Evolutionary conservation across 176 grass and related monocot genomes (phyloP), one percentile per base, ranked within the genome.

Genomic region (Otatea glauca): DNA sequence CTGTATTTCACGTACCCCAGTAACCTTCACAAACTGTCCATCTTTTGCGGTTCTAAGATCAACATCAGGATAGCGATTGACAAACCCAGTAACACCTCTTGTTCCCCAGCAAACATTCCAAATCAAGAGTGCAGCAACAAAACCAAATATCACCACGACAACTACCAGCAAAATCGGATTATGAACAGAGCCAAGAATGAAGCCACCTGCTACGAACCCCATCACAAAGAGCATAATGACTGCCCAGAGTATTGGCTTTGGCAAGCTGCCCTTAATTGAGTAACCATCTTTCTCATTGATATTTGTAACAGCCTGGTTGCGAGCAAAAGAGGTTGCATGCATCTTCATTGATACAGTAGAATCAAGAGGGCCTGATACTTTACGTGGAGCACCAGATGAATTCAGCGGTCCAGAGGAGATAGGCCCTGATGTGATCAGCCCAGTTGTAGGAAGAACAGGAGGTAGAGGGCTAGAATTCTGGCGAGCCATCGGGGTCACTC

Each of bases 391-490:
- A 21, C 88, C 96, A 76, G 91, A 85, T 73, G 93, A 91, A 73
- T 80, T 94, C 56, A 96, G 63, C 21, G 79, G 89, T 45, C 91
- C 93, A 0, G 93, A 98, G 37, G 90, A 84, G 69, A 97, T 85
- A 56, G 95, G 88, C 41, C 90, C 95, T 64, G 95, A 97, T 86
- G 96, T 98, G 65, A 99, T 96, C 12, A 99, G 73, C 69, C 96
- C 96, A 25, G 96, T 99, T 34, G 91, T 76, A 32, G 88, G 96
- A 20, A 99, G 88, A 45, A 96, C 59, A 84, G 93, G 90, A 72
- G 90, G 74, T 48, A 90, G 70, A 68, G 88, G 87, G 17, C 92
- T 89, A 86, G 89, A 94, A 82, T 83, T 92, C 75, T 94, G 92
- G 3, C 87, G 85, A 8, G 81, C 83, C 85, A 93, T 95, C 56